These are phyloP conservation scores for Ceratocystis colombiana DNA, from an alignment of 2,329 filamentous ascomycete genomes.

Conservation along the genomic window DNA sequence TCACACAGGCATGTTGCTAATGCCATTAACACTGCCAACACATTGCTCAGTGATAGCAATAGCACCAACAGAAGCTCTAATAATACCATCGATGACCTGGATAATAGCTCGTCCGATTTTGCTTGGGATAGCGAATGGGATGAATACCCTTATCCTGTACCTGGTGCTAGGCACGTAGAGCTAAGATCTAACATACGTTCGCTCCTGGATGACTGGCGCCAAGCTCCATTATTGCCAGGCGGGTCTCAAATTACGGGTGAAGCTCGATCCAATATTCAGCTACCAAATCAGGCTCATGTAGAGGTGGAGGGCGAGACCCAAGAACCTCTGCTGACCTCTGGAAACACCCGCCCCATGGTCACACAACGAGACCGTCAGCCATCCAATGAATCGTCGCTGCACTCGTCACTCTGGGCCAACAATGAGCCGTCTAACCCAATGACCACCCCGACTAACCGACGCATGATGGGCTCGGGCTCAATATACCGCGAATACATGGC, in stretches of 20 bases:
- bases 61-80: neutral
- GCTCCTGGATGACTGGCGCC: too few species aligned
- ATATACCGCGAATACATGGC: neutral
- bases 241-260: neutral
- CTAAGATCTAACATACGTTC: too few species aligned
- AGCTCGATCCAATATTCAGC: neutral
- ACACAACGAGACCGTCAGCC: too few species aligned
- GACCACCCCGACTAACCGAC: neutral
- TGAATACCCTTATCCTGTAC: neutral
- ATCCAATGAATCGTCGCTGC: too few species aligned
- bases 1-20: neutral
- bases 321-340: neutral
- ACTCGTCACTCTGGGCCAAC: too few species aligned
- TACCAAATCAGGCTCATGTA: too few species aligned
- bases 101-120: neutral
- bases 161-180: too few species aligned
- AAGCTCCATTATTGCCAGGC: neutral
- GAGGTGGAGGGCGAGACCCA: neutral
- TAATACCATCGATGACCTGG: neutral
- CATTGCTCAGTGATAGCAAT: neutral
- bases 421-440: neutral
- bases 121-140: neutral
- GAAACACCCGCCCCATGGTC: too few species aligned
- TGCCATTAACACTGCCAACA: too few species aligned
- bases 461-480: neutral